Base-by-base conservation (phyloP, 1,139 yeast genomes). In the Hyphopichia pseudoburtonii region DNA sequence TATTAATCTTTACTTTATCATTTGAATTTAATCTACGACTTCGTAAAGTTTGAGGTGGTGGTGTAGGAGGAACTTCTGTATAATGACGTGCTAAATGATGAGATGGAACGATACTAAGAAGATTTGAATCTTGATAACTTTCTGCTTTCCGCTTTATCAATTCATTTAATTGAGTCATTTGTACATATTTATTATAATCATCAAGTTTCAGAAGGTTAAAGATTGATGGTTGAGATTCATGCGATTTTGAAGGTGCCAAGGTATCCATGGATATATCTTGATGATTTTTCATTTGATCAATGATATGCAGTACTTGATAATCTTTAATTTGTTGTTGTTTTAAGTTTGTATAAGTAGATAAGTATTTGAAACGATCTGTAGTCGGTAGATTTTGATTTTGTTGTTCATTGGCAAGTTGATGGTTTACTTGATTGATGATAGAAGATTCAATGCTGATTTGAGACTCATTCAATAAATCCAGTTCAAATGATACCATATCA, bases 151-250 rank as follows among this genome's bases (percentile, higher is more conserved):
- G 45, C 32, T 31, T 33, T 38, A 16, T 37, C 42, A 12, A 42
- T 40, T 70, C 70, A 42, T 70, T 64, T 17, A 70, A 38, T 34
- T 64, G 63, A 4, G 71, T 60, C 51, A 64, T 64, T 39, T 60
- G 62, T 8, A 67, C 59, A 42, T 61, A 70, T 36, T 48, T 56
- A 33, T 50, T 52, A 47, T 61, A 70, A 45, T 70, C 76, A 40
- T 66, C 69, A 28, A 70, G 45, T 11, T 54, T 43, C 1, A 71
- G 60, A n/a, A 70, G 48, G 4, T 55, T 54, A 42, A 70, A 68
- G 1, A 66, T 52, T 0, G 73, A 66, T n/a, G 49, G 51, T 29
- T 39, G 31, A 17, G 38, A 37, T 3, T 60, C 44, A 8, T 42
- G 32, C 0, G 35, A 34, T 16, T 32, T 16, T 8, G 16, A 9